Evolutionary conservation across 768 basidiomycete species (phyloP).

Genomic region (Tephrocybe sp.): DNA sequence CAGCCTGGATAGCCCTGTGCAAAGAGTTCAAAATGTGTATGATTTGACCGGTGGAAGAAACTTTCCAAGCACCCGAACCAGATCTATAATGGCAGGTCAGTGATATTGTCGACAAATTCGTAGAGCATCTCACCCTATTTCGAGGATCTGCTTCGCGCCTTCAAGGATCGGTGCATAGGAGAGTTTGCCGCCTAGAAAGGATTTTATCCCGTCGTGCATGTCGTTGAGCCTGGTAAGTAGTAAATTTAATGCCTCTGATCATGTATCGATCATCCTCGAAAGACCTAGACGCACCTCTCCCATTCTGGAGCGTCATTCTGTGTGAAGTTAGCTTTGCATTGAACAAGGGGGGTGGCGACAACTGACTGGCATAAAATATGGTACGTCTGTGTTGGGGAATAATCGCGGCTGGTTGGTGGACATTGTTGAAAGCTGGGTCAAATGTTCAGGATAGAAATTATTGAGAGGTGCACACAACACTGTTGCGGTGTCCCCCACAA

Average conservation of each 20-base stretch:
- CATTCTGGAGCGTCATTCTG: constrained; percentile 2
- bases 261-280: too few relatives aligned
- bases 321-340: too few relatives aligned
- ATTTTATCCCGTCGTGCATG: not conserved
- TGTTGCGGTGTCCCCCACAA: too few relatives aligned
- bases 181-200: not conserved
- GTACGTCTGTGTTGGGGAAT: not conserved
- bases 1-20: constrained; percentile 5
- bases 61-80: constrained; percentile 5
- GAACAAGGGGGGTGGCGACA: not conserved
- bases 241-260: too few relatives aligned
- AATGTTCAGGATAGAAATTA: too few relatives aligned
- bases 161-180: not conserved
- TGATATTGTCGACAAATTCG: not conserved
- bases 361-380: not conserved
- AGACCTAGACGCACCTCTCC: not conserved
- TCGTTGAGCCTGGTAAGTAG: not conserved
- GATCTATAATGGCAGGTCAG: not conserved
- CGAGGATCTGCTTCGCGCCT: not conserved
- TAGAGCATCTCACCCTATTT: not conserved
- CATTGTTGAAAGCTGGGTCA: not conserved
- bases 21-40: not conserved
- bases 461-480: too few relatives aligned
- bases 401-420: too few relatives aligned
- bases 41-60: not conserved